Conservation (phyloP, 2,329 filamentous ascomycete species). For the Fusarium tanahbumbuense region DNA sequence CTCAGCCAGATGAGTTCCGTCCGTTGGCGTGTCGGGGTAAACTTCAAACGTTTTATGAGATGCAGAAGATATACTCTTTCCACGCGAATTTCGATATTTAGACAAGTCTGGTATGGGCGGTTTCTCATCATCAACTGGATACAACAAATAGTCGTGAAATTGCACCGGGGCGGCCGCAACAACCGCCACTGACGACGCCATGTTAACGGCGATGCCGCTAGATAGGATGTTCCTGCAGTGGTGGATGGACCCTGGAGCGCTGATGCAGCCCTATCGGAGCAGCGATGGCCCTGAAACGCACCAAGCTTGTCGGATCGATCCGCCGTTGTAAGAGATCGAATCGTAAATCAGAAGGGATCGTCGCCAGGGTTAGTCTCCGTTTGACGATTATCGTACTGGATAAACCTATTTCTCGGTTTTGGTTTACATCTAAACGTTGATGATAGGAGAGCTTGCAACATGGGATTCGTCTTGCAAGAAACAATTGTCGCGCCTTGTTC, state of each 20-base stretch:
- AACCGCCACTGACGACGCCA: conserved; percentile 31
- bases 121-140: conserved; percentile 22
- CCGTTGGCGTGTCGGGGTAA: conserved; percentile 28
- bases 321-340: conserved; percentile 20
- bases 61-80: conserved; percentile 51
- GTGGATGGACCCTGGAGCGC: conserved; percentile 30
- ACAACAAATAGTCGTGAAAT: conserved; percentile 31
- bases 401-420: conserved; percentile 3
- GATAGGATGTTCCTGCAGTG: conserved; percentile 37
- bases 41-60: conserved; percentile 47
- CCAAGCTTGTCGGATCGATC: conserved; percentile 35
- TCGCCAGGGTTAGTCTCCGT: conserved; percentile 32
- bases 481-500: neutral
- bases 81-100: conserved; percentile 50
- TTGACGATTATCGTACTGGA: conserved; percentile 4
- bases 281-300: conserved; percentile 23
- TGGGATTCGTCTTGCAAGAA: neutral
- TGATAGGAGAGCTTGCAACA: neutral
- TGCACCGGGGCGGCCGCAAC: conserved; percentile 24
- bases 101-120: conserved; percentile 44
- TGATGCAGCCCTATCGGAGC: conserved; percentile 41
- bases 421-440: neutral
- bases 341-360: conserved; percentile 31
- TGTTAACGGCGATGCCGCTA: conserved; percentile 26
- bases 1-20: conserved; percentile 27